phyloP scores from a whole-genome alignment of 371 early-diverging fungal species.

The Mortierella sp. region DNA sequence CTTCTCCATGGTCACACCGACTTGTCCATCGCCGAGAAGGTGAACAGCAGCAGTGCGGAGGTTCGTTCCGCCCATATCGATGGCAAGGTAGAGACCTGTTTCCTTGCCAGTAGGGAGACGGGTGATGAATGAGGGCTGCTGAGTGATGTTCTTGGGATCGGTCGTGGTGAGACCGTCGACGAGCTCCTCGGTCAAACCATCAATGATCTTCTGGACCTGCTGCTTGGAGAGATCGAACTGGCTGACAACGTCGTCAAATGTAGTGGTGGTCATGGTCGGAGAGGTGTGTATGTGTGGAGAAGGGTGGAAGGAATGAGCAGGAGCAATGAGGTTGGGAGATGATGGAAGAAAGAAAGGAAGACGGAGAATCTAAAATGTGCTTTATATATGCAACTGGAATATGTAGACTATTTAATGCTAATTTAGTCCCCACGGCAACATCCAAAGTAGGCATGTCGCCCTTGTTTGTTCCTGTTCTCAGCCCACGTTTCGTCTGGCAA shows the following conservation, averaged over 20 bases:
- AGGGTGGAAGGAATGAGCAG: too few relatives aligned
- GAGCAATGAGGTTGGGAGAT: too few relatives aligned
- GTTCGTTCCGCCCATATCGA: constrained; percentile 95
- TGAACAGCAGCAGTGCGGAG: constrained; percentile 86
- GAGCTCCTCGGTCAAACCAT: constrained; percentile 59
- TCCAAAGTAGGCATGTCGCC: too few relatives aligned
- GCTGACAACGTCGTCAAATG: constrained; percentile 36
- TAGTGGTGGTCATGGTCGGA: constrained; percentile 21
- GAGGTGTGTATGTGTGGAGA: not conserved
- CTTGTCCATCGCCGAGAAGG: constrained; percentile 77
- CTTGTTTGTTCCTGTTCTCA: too few relatives aligned
- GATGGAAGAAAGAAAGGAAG: constrained; percentile 1
- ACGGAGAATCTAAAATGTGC: too few relatives aligned
- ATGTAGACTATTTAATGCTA: too few relatives aligned
- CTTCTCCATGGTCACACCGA: constrained; percentile 80
- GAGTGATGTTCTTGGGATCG: constrained; percentile 54
- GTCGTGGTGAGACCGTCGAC: constrained; percentile 65
- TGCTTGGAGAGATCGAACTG: constrained; percentile 57
- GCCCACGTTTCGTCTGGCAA: too few relatives aligned
- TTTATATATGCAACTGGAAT: too few relatives aligned
- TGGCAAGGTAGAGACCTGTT: constrained; percentile 84
- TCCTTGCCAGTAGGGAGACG: constrained; percentile 87
- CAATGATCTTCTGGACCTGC: constrained; percentile 61
- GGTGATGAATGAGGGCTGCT: constrained; percentile 89
- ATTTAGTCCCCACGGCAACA: too few relatives aligned